These are phyloP conservation scores for Apiospora marii DNA, from an alignment of 2,329 filamentous ascomycete genomes.

Conservation along the genomic window DNA sequence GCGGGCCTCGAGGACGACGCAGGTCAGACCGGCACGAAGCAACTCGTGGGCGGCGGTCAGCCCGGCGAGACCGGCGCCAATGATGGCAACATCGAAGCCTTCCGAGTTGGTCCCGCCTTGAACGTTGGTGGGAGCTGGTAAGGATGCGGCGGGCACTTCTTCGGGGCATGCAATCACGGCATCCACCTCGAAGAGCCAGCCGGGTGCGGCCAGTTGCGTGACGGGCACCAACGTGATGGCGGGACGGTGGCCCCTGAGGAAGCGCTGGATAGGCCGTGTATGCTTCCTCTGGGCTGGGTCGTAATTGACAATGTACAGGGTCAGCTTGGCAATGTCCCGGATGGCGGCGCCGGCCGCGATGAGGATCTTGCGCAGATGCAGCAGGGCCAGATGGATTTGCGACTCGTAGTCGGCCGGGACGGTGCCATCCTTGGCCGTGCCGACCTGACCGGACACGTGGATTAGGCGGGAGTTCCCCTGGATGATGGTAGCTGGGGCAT, in stretches of 20 bases:
- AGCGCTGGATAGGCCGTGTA: constrained; percentile 46
- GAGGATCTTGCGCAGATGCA: constrained; percentile 48
- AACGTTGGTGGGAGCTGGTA: background rate
- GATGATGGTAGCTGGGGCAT: constrained; percentile 35
- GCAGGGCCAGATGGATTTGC: constrained; percentile 49
- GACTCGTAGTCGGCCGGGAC: constrained; percentile 49
- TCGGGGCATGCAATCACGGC: constrained; percentile 43
- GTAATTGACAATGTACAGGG: constrained; percentile 53
- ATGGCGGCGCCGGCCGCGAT: constrained; percentile 45
- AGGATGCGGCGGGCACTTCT: constrained; percentile 21
- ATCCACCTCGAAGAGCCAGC: constrained; percentile 53
- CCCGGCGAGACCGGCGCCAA: constrained; percentile 55
- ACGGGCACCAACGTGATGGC: constrained; percentile 53
- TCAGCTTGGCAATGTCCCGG: constrained; percentile 50
- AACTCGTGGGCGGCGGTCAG: constrained; percentile 47
- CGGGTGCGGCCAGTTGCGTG: constrained; percentile 46
- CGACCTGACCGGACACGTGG: constrained; percentile 47
- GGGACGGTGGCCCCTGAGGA: constrained; percentile 49
- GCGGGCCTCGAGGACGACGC: constrained; percentile 57
- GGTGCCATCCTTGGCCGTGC: constrained; percentile 40
- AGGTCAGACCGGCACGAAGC: constrained; percentile 45
- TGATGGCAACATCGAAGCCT: constrained; percentile 43
- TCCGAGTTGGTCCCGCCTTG: background rate
- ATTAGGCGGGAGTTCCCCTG: constrained; percentile 31
- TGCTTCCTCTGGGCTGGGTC: constrained; percentile 47